phyloP scores from a whole-genome alignment of 2,329 filamentous ascomycete genomes.

The Pseudocercospora vitis region DNA sequence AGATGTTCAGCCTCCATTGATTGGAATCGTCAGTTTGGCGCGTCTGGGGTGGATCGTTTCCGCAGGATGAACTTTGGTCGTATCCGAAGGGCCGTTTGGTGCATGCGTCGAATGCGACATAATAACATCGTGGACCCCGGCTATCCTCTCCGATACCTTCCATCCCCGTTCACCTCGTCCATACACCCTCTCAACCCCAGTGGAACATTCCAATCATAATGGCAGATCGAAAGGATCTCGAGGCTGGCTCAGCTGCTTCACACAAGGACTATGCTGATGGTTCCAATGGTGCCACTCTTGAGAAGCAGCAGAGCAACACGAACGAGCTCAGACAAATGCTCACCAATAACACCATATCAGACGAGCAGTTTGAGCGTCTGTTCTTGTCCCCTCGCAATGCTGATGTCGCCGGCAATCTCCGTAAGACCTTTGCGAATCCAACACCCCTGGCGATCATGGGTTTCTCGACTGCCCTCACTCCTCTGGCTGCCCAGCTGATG shows the following conservation, averaged over 20 bases:
- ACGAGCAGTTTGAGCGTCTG: constrained; percentile 31
- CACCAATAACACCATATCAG: constrained; percentile 27
- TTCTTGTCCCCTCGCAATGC: constrained; percentile 26
- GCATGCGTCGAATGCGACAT: constrained; percentile 1
- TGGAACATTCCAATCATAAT: neutral
- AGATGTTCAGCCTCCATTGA: neutral
- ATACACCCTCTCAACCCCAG: neutral
- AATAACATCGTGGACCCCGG: neutral
- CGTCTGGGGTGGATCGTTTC: neutral
- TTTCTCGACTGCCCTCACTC: constrained; percentile 26
- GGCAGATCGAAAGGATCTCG: neutral
- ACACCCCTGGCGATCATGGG: constrained; percentile 28
- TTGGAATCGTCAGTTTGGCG: neutral
- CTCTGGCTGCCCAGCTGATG: constrained; percentile 23
- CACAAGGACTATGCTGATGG: constrained; percentile 2
- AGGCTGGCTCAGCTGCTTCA: neutral
- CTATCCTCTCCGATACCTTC: too few species aligned
- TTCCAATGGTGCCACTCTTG: neutral
- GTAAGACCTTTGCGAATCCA: constrained; percentile 28
- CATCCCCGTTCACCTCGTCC: neutral
- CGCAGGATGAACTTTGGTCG: neutral
- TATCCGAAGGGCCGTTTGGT: neutral
- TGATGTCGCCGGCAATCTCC: constrained; percentile 19
- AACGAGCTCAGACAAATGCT: constrained; percentile 8
- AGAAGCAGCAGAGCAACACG: neutral